Conservation (phyloP, 441 rosid species). For the Flueggea neowawraea region DNA sequence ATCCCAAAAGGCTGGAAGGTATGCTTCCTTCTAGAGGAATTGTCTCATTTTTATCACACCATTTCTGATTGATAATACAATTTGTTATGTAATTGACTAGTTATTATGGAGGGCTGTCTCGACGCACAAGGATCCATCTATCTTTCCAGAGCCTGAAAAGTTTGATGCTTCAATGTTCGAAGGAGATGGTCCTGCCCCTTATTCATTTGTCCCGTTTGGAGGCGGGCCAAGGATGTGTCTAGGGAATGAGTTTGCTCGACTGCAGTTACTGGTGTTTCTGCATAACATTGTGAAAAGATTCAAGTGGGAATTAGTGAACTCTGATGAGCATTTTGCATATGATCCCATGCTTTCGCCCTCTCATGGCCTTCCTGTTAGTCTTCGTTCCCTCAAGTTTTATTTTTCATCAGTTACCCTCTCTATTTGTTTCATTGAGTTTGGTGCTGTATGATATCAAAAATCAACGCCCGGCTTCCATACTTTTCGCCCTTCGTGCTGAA, state of each 20-base stretch:
- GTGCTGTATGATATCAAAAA: too few species aligned
- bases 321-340: slow-evolving; percentile 10
- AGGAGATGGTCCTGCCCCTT: slow-evolving; percentile 21
- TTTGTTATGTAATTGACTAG: neutral
- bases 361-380: slow-evolving; percentile 15
- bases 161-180: slow-evolving; percentile 19
- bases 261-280: slow-evolving; percentile 19
- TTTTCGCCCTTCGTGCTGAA: too few species aligned
- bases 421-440: too few species aligned
- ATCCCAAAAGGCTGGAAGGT: slow-evolving; percentile 28
- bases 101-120: slow-evolving; percentile 14
- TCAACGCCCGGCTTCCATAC: too few species aligned
- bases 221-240: slow-evolving; percentile 24
- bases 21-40: neutral
- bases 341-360: slow-evolving; percentile 10
- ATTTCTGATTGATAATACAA: neutral
- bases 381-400: neutral
- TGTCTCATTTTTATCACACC: neutral
- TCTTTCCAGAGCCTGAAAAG: slow-evolving; percentile 13
- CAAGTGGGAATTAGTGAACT: slow-evolving; percentile 1
- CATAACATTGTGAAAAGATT: slow-evolving; percentile 14
- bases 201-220: slow-evolving; percentile 18
- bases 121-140: slow-evolving; percentile 5
- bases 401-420: too few species aligned
- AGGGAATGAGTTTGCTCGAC: slow-evolving; percentile 15